Percentiles rank a stretch among this genome's conserved stretches.
These are phyloP conservation scores for Clohesyomyces aquaticus DNA, from an alignment of 495 filamentous ascomycete genomes.

Conservation along the genomic window DNA sequence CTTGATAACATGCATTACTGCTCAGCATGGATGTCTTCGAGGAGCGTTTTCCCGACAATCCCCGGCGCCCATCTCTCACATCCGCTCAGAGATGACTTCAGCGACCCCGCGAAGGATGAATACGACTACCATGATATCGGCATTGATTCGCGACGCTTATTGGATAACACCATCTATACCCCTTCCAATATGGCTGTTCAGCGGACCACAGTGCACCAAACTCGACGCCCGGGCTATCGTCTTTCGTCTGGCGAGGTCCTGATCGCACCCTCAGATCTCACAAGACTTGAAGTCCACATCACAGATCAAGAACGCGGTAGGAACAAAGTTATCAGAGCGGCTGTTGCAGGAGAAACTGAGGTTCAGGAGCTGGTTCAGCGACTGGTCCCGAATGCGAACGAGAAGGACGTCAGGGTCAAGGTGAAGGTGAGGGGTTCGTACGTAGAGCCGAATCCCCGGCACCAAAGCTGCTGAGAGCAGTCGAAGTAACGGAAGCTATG, in stretches of 20 bases:
- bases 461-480: not conserved
- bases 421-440: not conserved
- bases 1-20: no score
- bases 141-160: no score
- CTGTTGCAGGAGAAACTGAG: not conserved
- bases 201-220: not conserved
- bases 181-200: not conserved
- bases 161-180: no score
- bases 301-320: not conserved
- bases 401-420: not conserved
- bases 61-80: no score
- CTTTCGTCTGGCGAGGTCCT: not conserved
- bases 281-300: not conserved
- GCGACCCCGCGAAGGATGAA: not conserved
- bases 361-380: not conserved
- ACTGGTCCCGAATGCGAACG: not conserved
- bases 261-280: constrained; percentile 1
- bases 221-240: not conserved
- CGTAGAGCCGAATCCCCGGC: not conserved
- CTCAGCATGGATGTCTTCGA: no score
- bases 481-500: not conserved
- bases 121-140: no score
- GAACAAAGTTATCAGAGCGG: not conserved
- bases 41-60: no score
- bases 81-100: no score